phyloP scores from a whole-genome alignment of 441 rosid species.

The Erodium moschatum region DNA sequence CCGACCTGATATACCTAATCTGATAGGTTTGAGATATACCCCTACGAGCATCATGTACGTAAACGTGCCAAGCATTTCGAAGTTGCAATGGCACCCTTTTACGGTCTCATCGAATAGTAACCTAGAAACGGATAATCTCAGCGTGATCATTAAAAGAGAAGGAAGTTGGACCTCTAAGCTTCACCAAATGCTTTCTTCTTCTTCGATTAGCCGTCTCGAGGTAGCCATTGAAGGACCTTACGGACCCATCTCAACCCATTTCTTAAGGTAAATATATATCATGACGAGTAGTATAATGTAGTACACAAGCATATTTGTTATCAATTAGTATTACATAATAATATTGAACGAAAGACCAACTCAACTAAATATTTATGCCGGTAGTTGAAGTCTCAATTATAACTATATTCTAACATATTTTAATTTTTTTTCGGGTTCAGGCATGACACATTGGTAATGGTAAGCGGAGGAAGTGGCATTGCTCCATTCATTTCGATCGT shows the following conservation, averaged over 20 bases:
- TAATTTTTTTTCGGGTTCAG: constrained; percentile 30
- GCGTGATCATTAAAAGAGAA: constrained; percentile 40
- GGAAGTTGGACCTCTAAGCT: constrained; percentile 49
- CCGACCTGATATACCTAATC: too few species aligned
- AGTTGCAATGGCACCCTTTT: constrained; percentile 54
- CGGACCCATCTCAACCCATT: constrained; percentile 41
- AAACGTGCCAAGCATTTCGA: constrained; percentile 44
- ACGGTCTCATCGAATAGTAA: constrained; percentile 37
- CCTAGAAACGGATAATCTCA: constrained; percentile 36
- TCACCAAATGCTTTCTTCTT: constrained; percentile 27
- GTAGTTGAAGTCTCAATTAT: too few species aligned
- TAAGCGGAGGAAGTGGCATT: constrained; percentile 93
- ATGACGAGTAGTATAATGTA: too few species aligned
- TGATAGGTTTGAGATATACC: constrained; percentile 30
- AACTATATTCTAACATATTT: too few species aligned
- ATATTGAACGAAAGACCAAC: too few species aligned
- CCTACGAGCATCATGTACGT: constrained; percentile 40
- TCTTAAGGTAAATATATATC: constrained; percentile 35
- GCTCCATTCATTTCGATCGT: constrained; percentile 71
- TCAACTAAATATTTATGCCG: too few species aligned
- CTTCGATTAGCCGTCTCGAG: constrained; percentile 29
- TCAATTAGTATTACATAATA: too few species aligned
- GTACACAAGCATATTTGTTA: too few species aligned
- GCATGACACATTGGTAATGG: constrained; percentile 69
- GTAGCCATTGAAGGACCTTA: constrained; percentile 50